Percentiles rank a stretch among this genome's conserved stretches.
Evolutionary conservation across 139 green algal genomes (phyloP).

Genomic region (Coccomyxa sp.): DNA sequence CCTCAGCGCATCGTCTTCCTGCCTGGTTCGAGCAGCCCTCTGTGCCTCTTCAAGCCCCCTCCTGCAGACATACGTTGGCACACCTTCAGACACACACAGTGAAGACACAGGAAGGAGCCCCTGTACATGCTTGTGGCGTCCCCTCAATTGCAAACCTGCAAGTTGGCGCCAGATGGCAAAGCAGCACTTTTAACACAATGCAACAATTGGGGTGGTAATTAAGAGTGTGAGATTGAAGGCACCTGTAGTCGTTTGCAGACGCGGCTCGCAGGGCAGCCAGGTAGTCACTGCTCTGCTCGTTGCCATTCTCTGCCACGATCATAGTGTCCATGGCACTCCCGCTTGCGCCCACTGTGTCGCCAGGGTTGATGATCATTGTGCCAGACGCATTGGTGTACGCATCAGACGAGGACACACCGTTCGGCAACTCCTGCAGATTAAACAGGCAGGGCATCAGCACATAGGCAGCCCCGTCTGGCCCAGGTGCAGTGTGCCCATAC

Average conservation of each 20-base stretch:
- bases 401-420: neutral
- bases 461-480: too few relatives aligned
- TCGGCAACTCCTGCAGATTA: neutral
- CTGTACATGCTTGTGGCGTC: neutral
- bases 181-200: neutral
- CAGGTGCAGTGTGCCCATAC: neutral
- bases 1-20: too few relatives aligned
- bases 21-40: too few relatives aligned
- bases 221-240: neutral
- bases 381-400: neutral
- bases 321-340: neutral
- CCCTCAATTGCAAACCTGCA: neutral
- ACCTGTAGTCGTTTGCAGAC: neutral
- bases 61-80: too few relatives aligned
- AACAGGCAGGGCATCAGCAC: neutral
- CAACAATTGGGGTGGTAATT: neutral
- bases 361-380: neutral
- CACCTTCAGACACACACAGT: too few relatives aligned
- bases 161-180: too few relatives aligned
- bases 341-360: neutral
- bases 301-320: neutral
- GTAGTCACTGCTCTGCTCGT: conserved; percentile 25
- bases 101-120: too few relatives aligned
- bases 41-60: too few relatives aligned
- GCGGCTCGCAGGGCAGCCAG: conserved; percentile 20